Evolutionary conservation across 2,329 filamentous ascomycete species (phyloP), one percentile per base, ranked within the genome.

Genomic region (Diaporthe amygdali): DNA sequence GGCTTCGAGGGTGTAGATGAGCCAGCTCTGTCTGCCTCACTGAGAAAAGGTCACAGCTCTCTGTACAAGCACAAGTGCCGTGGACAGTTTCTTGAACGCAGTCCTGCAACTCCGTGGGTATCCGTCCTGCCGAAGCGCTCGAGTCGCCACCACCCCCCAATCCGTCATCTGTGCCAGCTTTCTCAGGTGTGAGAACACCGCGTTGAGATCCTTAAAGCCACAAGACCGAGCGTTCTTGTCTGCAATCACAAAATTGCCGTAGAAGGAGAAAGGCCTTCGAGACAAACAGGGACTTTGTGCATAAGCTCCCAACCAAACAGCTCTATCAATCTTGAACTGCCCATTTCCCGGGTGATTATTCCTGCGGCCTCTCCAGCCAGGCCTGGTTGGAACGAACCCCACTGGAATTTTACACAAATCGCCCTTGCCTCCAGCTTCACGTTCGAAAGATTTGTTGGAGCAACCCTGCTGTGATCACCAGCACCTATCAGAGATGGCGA

Each of bases 281-380:
- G 66, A 68, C 66, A 68, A 68, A n/a, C 66, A 47, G 39, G 44
- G 51, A 56, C 51, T n/a, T 55, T 47, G 52, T 59, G 41, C 41
- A 46, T 52, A 39, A 49, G 41, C 41, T 41, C 69, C 34, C 39
- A 37, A 44, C 39, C 37, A 34, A 51, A 54, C 56, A 30, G 39
- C 54, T 55, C 25, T 37, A 44, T 51, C 47, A 54, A 27, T 46
- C 54, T 46, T 56, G 49, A 46, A 44, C 63, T 68, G 41, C 61
- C 69, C 47, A 63, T n/a, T 51, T 64, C 47, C 68, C 44, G 67
- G 41, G 47, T 72, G 64, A 71, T 30, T 64, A 66, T 55, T 55
- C 71, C 70, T 64, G 72, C 70, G 72, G 72, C 72, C 72, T 55
- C 72, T 73, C 72, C 72, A 59, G 72, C 72, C 72, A 73, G 72